Conservation (phyloP, 768 basidiomycete genomes). For the Termitomyces sp. region DNA sequence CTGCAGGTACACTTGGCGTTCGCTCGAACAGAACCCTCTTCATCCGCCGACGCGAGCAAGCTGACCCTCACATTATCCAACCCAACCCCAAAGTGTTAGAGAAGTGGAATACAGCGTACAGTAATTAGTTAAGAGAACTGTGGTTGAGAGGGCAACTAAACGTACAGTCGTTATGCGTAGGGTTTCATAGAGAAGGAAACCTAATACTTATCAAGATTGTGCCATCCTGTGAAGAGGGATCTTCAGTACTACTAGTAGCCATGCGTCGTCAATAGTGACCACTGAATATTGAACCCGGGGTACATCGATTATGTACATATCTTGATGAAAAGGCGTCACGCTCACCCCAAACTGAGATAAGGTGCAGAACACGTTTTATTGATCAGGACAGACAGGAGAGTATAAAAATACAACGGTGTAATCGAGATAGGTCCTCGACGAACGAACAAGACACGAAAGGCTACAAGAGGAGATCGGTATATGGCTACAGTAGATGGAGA, state of each 20-base stretch:
- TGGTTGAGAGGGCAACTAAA: not conserved
- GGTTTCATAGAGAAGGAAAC: not conserved
- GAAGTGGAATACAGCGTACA: not conserved
- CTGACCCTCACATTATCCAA: not conserved
- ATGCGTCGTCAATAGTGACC: not conserved
- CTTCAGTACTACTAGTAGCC: not conserved
- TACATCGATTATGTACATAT: not conserved
- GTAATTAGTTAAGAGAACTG: not conserved
- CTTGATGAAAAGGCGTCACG: not conserved
- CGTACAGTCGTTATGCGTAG: not conserved
- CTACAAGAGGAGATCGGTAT: slow-evolving; percentile 10
- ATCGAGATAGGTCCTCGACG: not conserved
- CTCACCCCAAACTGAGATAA: not conserved
- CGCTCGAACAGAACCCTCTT: not conserved
- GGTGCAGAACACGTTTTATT: not conserved
- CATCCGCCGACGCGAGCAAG: not conserved
- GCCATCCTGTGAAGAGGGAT: not conserved
- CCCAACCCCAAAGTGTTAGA: not conserved
- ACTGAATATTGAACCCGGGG: not conserved
- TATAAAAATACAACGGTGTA: not conserved
- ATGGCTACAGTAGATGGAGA: slow-evolving; percentile 8
- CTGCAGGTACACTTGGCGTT: not conserved
- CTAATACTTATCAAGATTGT: not conserved
- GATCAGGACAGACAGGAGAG: not conserved
- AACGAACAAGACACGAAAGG: not conserved